These are phyloP conservation scores for Melanomma pulvis-pyrius DNA, from an alignment of 495 filamentous ascomycete genomes.

Conservation along the genomic window DNA sequence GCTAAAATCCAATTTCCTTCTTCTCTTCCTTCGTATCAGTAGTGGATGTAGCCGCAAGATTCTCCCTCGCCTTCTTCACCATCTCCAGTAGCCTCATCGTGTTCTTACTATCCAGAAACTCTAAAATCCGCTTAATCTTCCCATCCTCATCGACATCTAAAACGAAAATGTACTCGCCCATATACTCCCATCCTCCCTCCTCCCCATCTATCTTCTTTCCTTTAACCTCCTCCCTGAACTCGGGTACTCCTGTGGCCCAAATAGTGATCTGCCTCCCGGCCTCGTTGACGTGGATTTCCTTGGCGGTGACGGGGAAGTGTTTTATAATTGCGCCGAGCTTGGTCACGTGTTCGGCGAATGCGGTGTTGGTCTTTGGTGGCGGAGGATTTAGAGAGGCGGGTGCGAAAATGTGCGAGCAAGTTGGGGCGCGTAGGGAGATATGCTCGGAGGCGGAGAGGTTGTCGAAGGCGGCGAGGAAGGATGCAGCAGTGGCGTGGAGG, in stretches of 20 bases:
- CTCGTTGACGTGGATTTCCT: slow-evolving; percentile 26
- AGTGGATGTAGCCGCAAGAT: background rate
- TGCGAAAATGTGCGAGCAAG: slow-evolving; percentile 21
- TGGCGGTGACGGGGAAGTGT: slow-evolving; percentile 21
- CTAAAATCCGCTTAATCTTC: slow-evolving; percentile 28
- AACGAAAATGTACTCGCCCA: slow-evolving; percentile 24
- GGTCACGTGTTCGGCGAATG: slow-evolving; percentile 6
- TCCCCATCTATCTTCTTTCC: slow-evolving; percentile 2
- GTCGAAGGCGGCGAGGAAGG: slow-evolving; percentile 23
- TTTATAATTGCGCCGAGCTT: slow-evolving; percentile 6
- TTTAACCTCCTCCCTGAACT: slow-evolving; percentile 16
- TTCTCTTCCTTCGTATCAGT: background rate
- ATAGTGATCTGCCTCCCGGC: slow-evolving; percentile 9
- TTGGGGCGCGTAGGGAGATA: slow-evolving; percentile 9
- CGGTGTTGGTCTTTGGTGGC: slow-evolving; percentile 14
- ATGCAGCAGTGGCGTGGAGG: background rate
- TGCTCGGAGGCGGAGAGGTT: background rate
- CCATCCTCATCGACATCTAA: slow-evolving; percentile 13
- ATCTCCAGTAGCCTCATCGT: slow-evolving; percentile 11
- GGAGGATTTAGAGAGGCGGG: slow-evolving; percentile 16
- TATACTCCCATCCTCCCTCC: slow-evolving; percentile 17
- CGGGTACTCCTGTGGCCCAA: slow-evolving; percentile 20
- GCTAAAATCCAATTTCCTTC: background rate
- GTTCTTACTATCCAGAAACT: slow-evolving; percentile 26
- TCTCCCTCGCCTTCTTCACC: slow-evolving; percentile 8